These are phyloP conservation scores for Neofusicoccum sp. DNA, from an alignment of 2,329 filamentous ascomycete genomes.

Conservation along the genomic window DNA sequence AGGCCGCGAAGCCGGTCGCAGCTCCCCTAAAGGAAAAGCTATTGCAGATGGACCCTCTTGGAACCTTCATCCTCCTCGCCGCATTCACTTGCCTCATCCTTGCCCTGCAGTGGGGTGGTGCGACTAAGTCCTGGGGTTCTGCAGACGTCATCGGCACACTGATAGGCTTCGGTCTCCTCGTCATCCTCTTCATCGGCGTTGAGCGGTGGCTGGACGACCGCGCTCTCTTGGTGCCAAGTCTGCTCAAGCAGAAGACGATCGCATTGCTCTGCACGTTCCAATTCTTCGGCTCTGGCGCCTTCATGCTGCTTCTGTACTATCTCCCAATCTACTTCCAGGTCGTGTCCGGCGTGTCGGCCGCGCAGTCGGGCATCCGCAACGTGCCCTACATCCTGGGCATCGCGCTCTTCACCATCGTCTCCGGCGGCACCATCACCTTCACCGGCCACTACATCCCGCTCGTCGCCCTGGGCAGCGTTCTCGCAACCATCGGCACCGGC, in stretches of 20 bases:
- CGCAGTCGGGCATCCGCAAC: slow-evolving; percentile 45
- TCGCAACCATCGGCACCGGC: slow-evolving; percentile 42
- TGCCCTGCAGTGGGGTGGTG: slow-evolving; percentile 50
- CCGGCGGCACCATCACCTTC: slow-evolving; percentile 29
- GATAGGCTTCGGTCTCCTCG: slow-evolving; percentile 46
- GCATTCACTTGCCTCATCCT: slow-evolving; percentile 47
- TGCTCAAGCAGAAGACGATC: slow-evolving; percentile 44
- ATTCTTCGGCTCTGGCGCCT: slow-evolving; percentile 40
- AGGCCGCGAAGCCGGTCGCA: slow-evolving; percentile 27
- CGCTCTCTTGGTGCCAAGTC: slow-evolving; percentile 43
- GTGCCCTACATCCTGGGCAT: slow-evolving; percentile 44
- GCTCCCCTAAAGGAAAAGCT: slow-evolving; percentile 40
- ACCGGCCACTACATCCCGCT: slow-evolving; percentile 41
- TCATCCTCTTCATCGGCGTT: slow-evolving; percentile 36
- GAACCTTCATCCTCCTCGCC: slow-evolving; percentile 44
- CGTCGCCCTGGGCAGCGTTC: slow-evolving; percentile 32
- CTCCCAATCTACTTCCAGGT: slow-evolving; percentile 55
- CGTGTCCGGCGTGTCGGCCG: slow-evolving; percentile 37
- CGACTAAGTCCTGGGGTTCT: slow-evolving; percentile 32
- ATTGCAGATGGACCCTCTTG: slow-evolving; percentile 49
- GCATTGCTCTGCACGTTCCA: slow-evolving; percentile 38
- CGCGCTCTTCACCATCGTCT: slow-evolving; percentile 29
- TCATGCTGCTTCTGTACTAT: slow-evolving; percentile 47
- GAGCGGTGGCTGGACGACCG: slow-evolving; percentile 44
- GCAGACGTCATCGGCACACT: slow-evolving; percentile 50